Conservation (phyloP, 2,329 filamentous ascomycete genomes). For the Chaetomium strumarium region DNA sequence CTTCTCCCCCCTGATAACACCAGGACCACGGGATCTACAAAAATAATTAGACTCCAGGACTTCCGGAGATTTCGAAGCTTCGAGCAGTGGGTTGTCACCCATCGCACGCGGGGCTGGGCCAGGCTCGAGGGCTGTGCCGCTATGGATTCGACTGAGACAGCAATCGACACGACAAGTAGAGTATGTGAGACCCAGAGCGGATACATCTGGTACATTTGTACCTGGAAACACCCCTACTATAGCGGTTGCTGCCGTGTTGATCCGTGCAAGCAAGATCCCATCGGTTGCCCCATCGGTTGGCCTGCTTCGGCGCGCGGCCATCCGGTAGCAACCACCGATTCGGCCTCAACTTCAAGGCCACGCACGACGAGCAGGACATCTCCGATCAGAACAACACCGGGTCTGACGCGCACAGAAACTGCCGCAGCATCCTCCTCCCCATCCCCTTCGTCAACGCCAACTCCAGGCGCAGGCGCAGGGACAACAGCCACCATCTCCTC, state of each 20-base stretch:
- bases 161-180: conserved; percentile 5
- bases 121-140: background rate
- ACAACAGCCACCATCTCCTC: conserved; percentile 7
- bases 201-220: conserved; percentile 17
- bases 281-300: conserved; percentile 31
- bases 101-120: conserved; percentile 4
- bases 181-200: conserved; percentile 10
- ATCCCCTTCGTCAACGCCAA: background rate
- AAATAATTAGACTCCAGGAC: conserved; percentile 4
- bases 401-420: background rate
- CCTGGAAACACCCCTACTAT: conserved; percentile 24
- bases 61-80: conserved; percentile 7
- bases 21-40: too few species aligned
- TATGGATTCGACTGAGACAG: conserved; percentile 5
- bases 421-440: background rate
- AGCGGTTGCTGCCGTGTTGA: conserved; percentile 41
- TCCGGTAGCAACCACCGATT: background rate
- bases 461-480: background rate
- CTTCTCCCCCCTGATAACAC: too few species aligned
- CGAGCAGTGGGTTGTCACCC: conserved; percentile 8
- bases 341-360: conserved; percentile 11
- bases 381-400: background rate
- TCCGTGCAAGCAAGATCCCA: conserved; percentile 32
- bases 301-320: conserved; percentile 18
- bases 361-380: background rate